Base-by-base conservation (phyloP, 2,329 filamentous ascomycete species). In the Davidsoniella virescens region DNA sequence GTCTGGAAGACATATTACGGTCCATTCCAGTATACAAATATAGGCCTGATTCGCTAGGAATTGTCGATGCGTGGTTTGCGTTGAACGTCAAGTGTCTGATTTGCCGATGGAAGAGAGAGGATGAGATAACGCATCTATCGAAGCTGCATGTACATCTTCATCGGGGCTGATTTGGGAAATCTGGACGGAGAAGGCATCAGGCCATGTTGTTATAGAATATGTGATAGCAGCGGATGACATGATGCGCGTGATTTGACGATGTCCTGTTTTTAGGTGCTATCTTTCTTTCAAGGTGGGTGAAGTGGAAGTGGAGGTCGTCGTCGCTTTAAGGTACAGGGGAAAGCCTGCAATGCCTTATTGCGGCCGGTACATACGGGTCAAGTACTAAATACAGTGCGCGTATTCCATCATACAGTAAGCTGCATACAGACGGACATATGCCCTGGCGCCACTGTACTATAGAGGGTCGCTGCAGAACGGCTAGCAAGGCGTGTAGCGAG, bases 241-340 rank as follows among this genome's bases (percentile, higher is more conserved):
- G 18, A 36, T 44, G 44, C 29, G 29, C 44, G 44, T 38, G 33
- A 38, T 38, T 29, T 38, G 10, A 14, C 36, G 16, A 36, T 33
- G 29, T 33, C 29, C 29, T 37, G 29, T 36, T 10, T 17, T 37
- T 8, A 10, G n/a, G 26, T 38, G 14, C 14, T 17, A 23, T 36
- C 3, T n/a, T 23, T 23, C 20, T 5, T 23, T 23, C 20, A 5
- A 23, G 20, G 20, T 23, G 20, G 20, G 20, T 23, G 20, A 23
- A 23, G 20, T 23, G 20, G 20, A 23, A 23, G 20, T 14, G n/a
- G 44, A 47, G 12, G 23, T 29, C 18, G 55, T 61, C 58, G 55
- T 43, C 53, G 26, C 44, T 49, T 52, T 46, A 51, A 51, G 36
- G 49, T 51, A 44, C 43, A 51, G 49, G 43, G 42, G 41, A 37